These are phyloP conservation scores for Scheffersomyces titani DNA, from an alignment of 1,139 yeast species.

Conservation along the genomic window DNA sequence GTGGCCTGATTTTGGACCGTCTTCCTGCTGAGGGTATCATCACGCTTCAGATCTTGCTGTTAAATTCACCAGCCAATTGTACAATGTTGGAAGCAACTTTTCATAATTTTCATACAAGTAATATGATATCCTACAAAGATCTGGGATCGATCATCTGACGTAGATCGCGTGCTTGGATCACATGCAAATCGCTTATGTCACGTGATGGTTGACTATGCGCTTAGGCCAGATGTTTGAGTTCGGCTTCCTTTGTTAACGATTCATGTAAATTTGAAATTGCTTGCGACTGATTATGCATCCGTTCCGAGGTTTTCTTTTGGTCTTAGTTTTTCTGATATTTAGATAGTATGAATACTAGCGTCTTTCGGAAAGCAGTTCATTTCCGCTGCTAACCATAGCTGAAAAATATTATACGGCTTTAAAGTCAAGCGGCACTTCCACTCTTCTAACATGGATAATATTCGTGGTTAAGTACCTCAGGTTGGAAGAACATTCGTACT, in stretches of 20 bases:
- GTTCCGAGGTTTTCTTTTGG: neutral
- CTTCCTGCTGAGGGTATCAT: conserved; percentile 47
- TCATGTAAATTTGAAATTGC: neutral
- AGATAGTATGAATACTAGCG: neutral
- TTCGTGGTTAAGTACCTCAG: neutral
- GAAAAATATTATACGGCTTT: neutral
- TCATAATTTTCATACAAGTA: neutral
- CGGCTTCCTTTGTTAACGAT: too few species aligned
- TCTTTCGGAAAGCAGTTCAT: neutral
- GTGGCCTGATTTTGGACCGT: conserved; percentile 72
- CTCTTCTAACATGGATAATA: neutral
- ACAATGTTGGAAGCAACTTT: neutral
- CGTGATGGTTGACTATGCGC: neutral
- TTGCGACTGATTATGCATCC: neutral
- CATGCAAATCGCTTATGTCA: neutral
- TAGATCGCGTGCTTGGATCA: neutral
- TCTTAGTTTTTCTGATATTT: too few species aligned
- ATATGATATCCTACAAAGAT: too few species aligned
- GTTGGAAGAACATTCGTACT: neutral
- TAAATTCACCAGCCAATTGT: neutral
- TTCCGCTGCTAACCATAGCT: neutral
- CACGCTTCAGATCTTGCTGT: conserved; percentile 5
- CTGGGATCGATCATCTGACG: neutral
- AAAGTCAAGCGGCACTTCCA: neutral
- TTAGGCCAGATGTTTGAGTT: too few species aligned